A percentile compares a stretch with the other conserved stretches of the same genome.
phyloP scores from a whole-genome alignment of 2,329 filamentous ascomycete species.

The Calonectria multiphialidica region DNA sequence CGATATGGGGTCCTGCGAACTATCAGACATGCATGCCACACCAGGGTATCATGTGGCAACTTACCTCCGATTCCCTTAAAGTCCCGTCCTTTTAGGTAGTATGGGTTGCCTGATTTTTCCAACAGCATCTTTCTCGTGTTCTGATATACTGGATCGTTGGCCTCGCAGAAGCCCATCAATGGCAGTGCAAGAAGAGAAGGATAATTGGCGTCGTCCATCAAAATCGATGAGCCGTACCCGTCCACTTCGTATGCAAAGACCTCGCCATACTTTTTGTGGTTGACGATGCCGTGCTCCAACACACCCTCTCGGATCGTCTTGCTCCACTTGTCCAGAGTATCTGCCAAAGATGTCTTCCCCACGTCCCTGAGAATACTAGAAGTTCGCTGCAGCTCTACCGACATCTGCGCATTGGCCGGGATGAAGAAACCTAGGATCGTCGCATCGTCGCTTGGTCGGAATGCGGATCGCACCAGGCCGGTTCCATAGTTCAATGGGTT shows the following conservation, averaged over 20 bases:
- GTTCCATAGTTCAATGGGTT: conserved; percentile 90
- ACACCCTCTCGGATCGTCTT: conserved; percentile 79
- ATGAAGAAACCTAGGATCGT: conserved; percentile 96
- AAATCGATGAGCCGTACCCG: conserved; percentile 82
- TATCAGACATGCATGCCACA: conserved; percentile 14
- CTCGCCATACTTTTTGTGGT: conserved; percentile 79
- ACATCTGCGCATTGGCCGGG: conserved; percentile 96
- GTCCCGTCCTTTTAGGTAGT: conserved; percentile 80
- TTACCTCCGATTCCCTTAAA: conserved; percentile 91
- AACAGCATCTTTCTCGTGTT: conserved; percentile 88
- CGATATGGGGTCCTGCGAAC: conserved; percentile 73
- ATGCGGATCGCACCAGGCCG: conserved; percentile 89
- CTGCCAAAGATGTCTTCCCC: conserved; percentile 65
- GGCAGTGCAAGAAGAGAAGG: conserved; percentile 85
- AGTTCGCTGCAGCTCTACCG: conserved; percentile 84
- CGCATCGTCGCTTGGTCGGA: conserved; percentile 94
- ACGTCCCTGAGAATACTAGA: conserved; percentile 75
- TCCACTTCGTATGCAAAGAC: conserved; percentile 93
- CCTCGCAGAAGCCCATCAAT: conserved; percentile 79
- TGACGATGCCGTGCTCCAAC: conserved; percentile 85
- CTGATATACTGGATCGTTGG: conserved; percentile 78
- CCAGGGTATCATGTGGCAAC: conserved; percentile 30
- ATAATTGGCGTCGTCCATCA: conserved; percentile 93
- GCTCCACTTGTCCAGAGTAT: conserved; percentile 69
- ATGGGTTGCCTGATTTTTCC: conserved; percentile 83